Evolutionary conservation across 1,284 basidiomycete species (phyloP).

Genomic region (Tausonia pullulans): DNA sequence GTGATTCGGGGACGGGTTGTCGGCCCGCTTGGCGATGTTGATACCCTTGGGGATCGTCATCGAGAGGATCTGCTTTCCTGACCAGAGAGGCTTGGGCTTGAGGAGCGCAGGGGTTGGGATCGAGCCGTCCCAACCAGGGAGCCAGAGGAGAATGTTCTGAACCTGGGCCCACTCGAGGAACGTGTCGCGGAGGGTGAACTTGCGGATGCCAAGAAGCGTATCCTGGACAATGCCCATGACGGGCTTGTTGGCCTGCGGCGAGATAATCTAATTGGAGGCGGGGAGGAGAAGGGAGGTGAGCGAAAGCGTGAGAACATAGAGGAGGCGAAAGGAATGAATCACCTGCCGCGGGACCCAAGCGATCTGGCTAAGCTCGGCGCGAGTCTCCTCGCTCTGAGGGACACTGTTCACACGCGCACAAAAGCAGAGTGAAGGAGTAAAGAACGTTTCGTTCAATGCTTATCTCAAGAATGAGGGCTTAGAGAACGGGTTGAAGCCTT

Average conservation of each 20-base stretch:
- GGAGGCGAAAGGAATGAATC: constrained; percentile 24
- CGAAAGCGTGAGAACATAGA: constrained; percentile 4
- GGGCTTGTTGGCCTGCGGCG: constrained; percentile 98
- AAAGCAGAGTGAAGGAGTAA: neutral
- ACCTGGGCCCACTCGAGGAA: constrained; percentile 90
- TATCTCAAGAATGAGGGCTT: neutral
- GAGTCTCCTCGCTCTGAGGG: constrained; percentile 97
- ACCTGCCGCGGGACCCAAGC: constrained; percentile 98
- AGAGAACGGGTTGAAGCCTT: constrained; percentile 33
- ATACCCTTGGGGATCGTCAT: constrained; percentile 92
- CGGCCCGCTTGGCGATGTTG: constrained; percentile 68
- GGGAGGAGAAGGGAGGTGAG: neutral
- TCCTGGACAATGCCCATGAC: constrained; percentile 99
- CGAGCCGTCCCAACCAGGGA: constrained; percentile 91
- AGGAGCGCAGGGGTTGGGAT: constrained; percentile 88
- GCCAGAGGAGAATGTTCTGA: constrained; percentile 95
- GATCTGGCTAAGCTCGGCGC: constrained; percentile 93
- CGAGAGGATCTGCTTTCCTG: constrained; percentile 91
- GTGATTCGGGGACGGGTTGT: constrained; percentile 68
- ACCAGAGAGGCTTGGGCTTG: constrained; percentile 96
- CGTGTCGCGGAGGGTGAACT: constrained; percentile 88
- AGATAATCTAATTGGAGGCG: constrained; percentile 65
- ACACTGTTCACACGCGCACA: constrained; percentile 45
- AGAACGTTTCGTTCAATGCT: neutral
- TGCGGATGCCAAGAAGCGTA: constrained; percentile 92